A percentile compares a stretch with the other conserved stretches of the same genome.
phyloP scores from a whole-genome alignment of 768 basidiomycete genomes.

The Coprinopsis sp. region DNA sequence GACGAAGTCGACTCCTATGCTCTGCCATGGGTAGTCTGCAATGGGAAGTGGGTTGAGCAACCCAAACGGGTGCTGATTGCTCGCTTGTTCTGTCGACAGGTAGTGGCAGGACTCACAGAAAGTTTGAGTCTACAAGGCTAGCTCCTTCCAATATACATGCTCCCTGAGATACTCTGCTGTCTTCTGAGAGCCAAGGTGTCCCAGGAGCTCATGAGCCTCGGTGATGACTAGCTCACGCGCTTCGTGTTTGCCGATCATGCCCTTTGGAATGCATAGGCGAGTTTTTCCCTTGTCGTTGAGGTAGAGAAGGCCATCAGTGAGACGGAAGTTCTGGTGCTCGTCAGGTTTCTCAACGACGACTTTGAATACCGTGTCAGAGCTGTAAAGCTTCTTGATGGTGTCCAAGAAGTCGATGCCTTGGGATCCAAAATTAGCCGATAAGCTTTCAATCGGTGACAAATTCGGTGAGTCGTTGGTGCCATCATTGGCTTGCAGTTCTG shows the following conservation, averaged over 20 bases:
- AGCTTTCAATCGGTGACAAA: background rate
- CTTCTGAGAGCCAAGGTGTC: slow-evolving; percentile 35
- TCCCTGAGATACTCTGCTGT: slow-evolving; percentile 21
- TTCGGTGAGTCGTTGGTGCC: background rate
- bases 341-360: slow-evolving; percentile 14
- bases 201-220: slow-evolving; percentile 36
- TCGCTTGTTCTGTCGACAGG: slow-evolving; percentile 6
- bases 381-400: slow-evolving; percentile 11
- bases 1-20: slow-evolving; percentile 13
- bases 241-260: slow-evolving; percentile 8
- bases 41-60: slow-evolving; percentile 8
- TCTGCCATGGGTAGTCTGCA: slow-evolving; percentile 4
- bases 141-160: slow-evolving; percentile 11
- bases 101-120: slow-evolving; percentile 10
- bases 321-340: slow-evolving; percentile 17
- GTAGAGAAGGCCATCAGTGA: slow-evolving; percentile 17
- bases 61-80: slow-evolving; percentile 9
- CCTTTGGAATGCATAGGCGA: slow-evolving; percentile 25
- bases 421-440: slow-evolving; percentile 3
- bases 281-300: slow-evolving; percentile 4
- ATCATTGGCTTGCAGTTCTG: background rate
- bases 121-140: background rate
- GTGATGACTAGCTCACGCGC: slow-evolving; percentile 30
- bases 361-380: slow-evolving; percentile 15
- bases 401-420: slow-evolving; percentile 8